Evolutionary conservation across 2,329 filamentous ascomycete genomes (phyloP).

Genomic region (Amauroascus verrucosus): DNA sequence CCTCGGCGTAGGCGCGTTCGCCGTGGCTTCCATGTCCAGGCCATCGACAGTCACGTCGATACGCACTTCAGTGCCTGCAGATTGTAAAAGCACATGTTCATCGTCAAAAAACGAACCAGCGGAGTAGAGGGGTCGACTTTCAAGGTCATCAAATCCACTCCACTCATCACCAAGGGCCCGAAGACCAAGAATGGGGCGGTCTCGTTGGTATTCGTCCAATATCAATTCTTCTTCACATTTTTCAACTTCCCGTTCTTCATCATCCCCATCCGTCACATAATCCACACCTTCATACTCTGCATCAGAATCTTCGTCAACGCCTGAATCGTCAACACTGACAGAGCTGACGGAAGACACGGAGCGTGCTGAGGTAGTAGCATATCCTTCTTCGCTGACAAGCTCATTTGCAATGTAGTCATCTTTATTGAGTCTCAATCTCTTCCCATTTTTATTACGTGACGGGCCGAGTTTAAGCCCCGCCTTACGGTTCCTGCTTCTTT

Average conservation of each 20-base stretch:
- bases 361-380: background rate
- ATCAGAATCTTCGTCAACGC: conserved; percentile 20
- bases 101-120: conserved; percentile 36
- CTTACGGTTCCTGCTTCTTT: conserved; percentile 30
- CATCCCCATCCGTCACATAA: conserved; percentile 67
- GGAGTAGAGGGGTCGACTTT: conserved; percentile 34
- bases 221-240: conserved; percentile 70
- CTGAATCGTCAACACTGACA: conserved; percentile 11
- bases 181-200: conserved; percentile 13
- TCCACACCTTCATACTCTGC: conserved; percentile 62
- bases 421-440: conserved; percentile 20
- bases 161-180: conserved; percentile 33
- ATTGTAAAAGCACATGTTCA: conserved; percentile 27
- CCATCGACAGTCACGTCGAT: conserved; percentile 29
- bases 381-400: conserved; percentile 1
- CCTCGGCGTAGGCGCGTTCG: conserved; percentile 41
- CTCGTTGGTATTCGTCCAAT: conserved; percentile 37
- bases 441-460: conserved; percentile 24
- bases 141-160: conserved; percentile 44
- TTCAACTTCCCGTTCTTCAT: conserved; percentile 68
- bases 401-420: conserved; percentile 2
- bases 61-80: conserved; percentile 31
- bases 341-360: conserved; percentile 15
- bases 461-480: conserved; percentile 29
- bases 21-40: conserved; percentile 24